These are phyloP conservation scores for Penicillium lividum DNA, from an alignment of 495 filamentous ascomycete species.

Conservation along the genomic window DNA sequence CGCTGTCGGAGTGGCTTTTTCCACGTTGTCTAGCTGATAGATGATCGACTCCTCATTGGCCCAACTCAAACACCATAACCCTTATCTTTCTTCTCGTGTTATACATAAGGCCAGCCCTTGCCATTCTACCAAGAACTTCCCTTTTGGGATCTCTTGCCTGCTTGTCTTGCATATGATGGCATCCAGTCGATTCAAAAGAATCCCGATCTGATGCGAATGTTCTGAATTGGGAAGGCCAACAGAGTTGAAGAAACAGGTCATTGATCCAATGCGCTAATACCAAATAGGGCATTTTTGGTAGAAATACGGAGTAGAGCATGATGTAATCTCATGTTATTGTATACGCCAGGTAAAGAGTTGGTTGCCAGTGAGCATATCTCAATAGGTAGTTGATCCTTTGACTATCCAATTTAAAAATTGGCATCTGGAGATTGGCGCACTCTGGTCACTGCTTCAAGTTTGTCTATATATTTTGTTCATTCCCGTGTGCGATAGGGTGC, in stretches of 20 bases:
- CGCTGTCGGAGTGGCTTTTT: slow-evolving; percentile 11
- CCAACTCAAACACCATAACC: neutral
- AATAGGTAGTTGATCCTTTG: too few relatives aligned
- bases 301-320: too few relatives aligned
- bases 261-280: neutral
- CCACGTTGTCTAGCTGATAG: neutral
- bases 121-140: slow-evolving; percentile 28
- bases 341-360: too few relatives aligned
- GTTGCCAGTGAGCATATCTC: too few relatives aligned
- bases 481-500: too few relatives aligned
- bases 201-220: neutral
- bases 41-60: neutral
- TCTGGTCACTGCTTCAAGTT: too few relatives aligned
- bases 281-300: neutral
- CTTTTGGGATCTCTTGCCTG: slow-evolving; percentile 19
- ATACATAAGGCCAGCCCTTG: neutral
- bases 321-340: too few relatives aligned
- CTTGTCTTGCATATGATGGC: slow-evolving; percentile 7
- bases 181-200: neutral
- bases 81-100: slow-evolving; percentile 3
- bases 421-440: too few relatives aligned
- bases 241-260: slow-evolving; percentile 2
- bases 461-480: too few relatives aligned
- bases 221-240: slow-evolving; percentile 18
- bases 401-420: too few relatives aligned